Evolutionary conservation across 139 green algal genomes (phyloP), one percentile per base, ranked within the genome.

Genomic region (Medakamo hakoo): DNA sequence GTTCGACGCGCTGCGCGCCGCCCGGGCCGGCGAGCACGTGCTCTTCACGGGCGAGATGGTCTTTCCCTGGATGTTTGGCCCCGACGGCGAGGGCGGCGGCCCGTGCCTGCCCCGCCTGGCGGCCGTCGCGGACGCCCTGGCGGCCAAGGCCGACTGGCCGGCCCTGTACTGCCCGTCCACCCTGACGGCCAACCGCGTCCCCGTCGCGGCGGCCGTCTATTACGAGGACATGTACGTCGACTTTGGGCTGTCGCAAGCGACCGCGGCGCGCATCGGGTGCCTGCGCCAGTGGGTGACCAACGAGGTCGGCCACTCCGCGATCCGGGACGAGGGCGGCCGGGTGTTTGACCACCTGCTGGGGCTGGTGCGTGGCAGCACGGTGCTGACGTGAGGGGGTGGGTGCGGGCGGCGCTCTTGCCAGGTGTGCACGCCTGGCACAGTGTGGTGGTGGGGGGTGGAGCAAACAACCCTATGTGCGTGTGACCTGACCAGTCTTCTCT

Each of bases 201-300:
- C 85, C 0, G 72, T 80, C 0, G 89, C 82, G 1, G 81, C 84
- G 14, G 79, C 80, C 4, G 71, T 72, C 0, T 97, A 96, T 61
- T 79, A 82, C 31, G 89, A 96, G 66, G 86, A 94, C 70, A 83
- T 96, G 84, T 98, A 93, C 72, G 92, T 98, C n/a, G 84, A 94
- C 67, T 91, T 88, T 72, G 62, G 85, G 16, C 69, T 96, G 30
- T 76, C 77, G 2, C 69, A 87, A 69, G 73, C 81, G n/a, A 91
- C 85, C 4, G 74, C 75, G 0, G 63, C 67, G 1, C 62, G 68
- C n/a, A 79, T 90, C 49, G 40, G 40, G 9, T 77, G 80, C 25
- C 67, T 86, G 18, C 63, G 82, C 27, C 72, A 87, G 70, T 94
- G 77, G 74, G 64, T 86, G 18, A 95, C 89, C 5, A 95, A 84